Base-by-base conservation (phyloP, 2,329 filamentous ascomycete species). In the Aspergillus versicolor region DNA sequence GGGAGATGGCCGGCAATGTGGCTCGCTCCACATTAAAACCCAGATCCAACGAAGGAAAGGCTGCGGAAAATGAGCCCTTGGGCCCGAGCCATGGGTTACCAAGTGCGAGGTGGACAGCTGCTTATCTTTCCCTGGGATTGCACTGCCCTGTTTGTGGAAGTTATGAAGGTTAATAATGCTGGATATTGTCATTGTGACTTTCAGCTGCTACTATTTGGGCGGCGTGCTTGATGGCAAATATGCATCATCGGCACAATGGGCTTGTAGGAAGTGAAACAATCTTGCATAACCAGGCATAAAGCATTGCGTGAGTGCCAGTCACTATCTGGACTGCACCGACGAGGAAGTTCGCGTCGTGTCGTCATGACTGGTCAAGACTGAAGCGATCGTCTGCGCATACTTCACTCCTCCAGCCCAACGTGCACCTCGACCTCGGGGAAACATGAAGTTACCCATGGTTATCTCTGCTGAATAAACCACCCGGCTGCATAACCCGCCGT, bases 281-380 rank as follows among this genome's bases (percentile, higher is more conserved):
- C 30, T 15, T n/a, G 27, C 27, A 32, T 13, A 12, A 13, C 30
- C 19, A 37, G 13, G 30, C 51, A 21, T 11, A 21, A 38, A 17
- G 42, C 15, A 42, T 22, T 54, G 32, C 43, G 19, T 19, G 12
- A 38, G 17, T 8, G 13, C n/a, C 30, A 22, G 15, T 32, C 43
- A 30, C 43, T 30, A n/a, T 15, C 24, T 15, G 34, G 22, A 47
- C 27, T 27, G 21, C 21, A 19, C 22, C 8, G 24, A 17, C 22
- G 45, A 37, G 45, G 27, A n/a, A 12, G 8, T 13, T 45, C 22
- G 27, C 27, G 45, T 59, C 52, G 42, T 63, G 61, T 60, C 61
- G 60, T 63, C 61, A 63, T 63, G 57, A 57, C 58, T 44, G 48
- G 27, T 30, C 13, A 43, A 53, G 12, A 44, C 37, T n/a, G 30